Percentiles rank a stretch among this genome's conserved stretches.
These are phyloP conservation scores for Gypsophila paniculata DNA, from an alignment of 179 eudicot genomes.

Conservation along the genomic window DNA sequence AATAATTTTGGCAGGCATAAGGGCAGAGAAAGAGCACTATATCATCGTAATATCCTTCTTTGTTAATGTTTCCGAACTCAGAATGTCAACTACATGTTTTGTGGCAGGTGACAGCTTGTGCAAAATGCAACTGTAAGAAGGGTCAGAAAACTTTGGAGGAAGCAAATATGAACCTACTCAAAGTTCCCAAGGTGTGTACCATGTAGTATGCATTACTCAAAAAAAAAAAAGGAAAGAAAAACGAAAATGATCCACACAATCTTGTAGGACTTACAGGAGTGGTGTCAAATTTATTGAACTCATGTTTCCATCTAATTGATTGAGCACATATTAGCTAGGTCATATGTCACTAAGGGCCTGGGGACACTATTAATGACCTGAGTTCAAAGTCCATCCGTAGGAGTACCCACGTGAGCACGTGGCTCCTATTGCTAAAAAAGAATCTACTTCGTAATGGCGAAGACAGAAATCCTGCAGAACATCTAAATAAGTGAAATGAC, in stretches of 20 bases:
- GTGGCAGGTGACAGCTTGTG: constrained; percentile 82
- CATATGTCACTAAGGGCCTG: not conserved
- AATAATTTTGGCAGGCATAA: too few species aligned
- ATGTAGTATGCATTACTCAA: not conserved
- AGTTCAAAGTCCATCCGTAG: too few species aligned
- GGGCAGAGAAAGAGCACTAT: too few species aligned
- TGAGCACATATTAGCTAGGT: not conserved
- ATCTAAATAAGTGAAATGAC: too few species aligned
- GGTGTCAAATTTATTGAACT: not conserved
- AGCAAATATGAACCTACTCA: constrained; percentile 64
- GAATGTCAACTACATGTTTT: not conserved
- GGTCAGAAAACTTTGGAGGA: constrained; percentile 84
- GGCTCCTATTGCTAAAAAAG: too few species aligned
- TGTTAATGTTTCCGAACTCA: not conserved
- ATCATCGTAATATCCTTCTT: too few species aligned
- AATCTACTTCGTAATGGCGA: too few species aligned
- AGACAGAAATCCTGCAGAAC: too few species aligned
- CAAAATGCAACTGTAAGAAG: constrained; percentile 79
- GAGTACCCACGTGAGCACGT: too few species aligned
- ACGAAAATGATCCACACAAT: not conserved
- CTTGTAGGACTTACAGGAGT: not conserved
- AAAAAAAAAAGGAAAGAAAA: too few species aligned
- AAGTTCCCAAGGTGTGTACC: constrained; percentile 67
- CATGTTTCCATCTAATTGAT: not conserved
- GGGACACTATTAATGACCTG: too few species aligned